A percentile compares a stretch with the other conserved stretches of the same genome.
phyloP scores from a whole-genome alignment of 1,284 basidiomycete genomes.

The Kalmanozyma brasiliensis region DNA sequence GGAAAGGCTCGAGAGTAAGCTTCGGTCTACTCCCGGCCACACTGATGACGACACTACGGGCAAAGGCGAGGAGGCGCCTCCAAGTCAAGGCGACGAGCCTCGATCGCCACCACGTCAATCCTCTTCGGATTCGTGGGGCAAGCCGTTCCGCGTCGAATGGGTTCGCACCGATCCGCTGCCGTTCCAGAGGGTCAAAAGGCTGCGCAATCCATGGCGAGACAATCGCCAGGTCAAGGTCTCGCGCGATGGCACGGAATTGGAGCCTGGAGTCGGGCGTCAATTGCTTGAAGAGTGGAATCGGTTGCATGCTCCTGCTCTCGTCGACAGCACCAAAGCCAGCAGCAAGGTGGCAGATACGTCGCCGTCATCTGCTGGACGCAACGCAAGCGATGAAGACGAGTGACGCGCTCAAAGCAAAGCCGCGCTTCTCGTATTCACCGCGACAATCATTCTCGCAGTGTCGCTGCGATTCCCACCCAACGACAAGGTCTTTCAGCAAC shows the following conservation, averaged over 20 bases:
- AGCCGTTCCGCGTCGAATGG: slow-evolving; percentile 86
- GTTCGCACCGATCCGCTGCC: slow-evolving; percentile 79
- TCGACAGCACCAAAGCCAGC: slow-evolving; percentile 23
- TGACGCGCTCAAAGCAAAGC: too few relatives aligned
- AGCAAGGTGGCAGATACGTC: neutral
- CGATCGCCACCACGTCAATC: slow-evolving; percentile 35
- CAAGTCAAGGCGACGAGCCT: slow-evolving; percentile 6
- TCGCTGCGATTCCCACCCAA: slow-evolving; percentile 4
- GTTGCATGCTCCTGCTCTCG: slow-evolving; percentile 6
- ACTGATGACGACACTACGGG: slow-evolving; percentile 26
- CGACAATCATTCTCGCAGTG: slow-evolving; percentile 15
- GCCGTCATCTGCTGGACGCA: slow-evolving; percentile 1
- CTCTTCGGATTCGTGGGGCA: slow-evolving; percentile 50
- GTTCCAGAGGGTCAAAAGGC: slow-evolving; percentile 79
- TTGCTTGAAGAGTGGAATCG: slow-evolving; percentile 81
- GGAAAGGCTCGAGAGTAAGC: slow-evolving; percentile 49
- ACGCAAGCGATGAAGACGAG: slow-evolving; percentile 44
- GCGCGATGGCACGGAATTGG: slow-evolving; percentile 89
- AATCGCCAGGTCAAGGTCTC: slow-evolving; percentile 87
- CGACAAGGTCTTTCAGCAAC: neutral
- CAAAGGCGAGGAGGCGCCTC: slow-evolving; percentile 2
- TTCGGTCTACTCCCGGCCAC: slow-evolving; percentile 42
- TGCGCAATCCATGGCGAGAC: slow-evolving; percentile 93
- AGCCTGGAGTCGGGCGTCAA: slow-evolving; percentile 79
- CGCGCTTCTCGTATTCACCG: neutral